Evolutionary conservation across 352 stramenopile species (phyloP).

Genomic region (Phytopythium sindhum): DNA sequence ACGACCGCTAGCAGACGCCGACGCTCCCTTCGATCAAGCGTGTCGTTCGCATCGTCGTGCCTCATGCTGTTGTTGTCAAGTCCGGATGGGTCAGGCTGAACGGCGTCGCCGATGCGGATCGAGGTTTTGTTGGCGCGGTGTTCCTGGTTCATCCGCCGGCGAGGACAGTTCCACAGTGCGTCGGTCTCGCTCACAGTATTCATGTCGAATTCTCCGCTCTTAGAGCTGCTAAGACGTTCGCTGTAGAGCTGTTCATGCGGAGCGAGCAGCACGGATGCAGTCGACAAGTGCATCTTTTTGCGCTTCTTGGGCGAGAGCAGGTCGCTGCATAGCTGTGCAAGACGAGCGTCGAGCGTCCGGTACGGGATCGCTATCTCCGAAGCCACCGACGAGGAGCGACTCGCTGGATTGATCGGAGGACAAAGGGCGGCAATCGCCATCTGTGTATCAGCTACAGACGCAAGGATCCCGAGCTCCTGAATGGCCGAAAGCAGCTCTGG

Average conservation of each 20-base stretch:
- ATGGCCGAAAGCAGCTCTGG: slow-evolving; percentile 49
- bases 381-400: slow-evolving; percentile 10
- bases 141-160: slow-evolving; percentile 54
- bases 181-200: slow-evolving; percentile 42
- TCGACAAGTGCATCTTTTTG: slow-evolving; percentile 58
- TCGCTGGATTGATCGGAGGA: slow-evolving; percentile 14
- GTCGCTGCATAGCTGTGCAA: slow-evolving; percentile 57
- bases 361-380: slow-evolving; percentile 40
- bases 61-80: background rate
- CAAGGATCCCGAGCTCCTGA: slow-evolving; percentile 59
- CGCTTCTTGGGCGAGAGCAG: slow-evolving; percentile 65
- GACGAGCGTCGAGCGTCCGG: slow-evolving; percentile 32
- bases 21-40: slow-evolving; percentile 21
- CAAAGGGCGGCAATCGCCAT: slow-evolving; percentile 46
- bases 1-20: slow-evolving; percentile 34
- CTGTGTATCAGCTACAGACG: slow-evolving; percentile 52
- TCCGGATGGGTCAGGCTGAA: background rate
- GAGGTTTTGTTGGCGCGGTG: slow-evolving; percentile 57
- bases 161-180: slow-evolving; percentile 61
- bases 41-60: background rate
- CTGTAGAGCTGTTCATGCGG: slow-evolving; percentile 41
- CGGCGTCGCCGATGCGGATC: slow-evolving; percentile 50
- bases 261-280: slow-evolving; percentile 57
- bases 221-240: slow-evolving; percentile 14
- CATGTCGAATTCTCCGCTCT: slow-evolving; percentile 27